These are phyloP conservation scores for Polygonum aviculare DNA, from an alignment of 148 eudicot species.

Conservation along the genomic window DNA sequence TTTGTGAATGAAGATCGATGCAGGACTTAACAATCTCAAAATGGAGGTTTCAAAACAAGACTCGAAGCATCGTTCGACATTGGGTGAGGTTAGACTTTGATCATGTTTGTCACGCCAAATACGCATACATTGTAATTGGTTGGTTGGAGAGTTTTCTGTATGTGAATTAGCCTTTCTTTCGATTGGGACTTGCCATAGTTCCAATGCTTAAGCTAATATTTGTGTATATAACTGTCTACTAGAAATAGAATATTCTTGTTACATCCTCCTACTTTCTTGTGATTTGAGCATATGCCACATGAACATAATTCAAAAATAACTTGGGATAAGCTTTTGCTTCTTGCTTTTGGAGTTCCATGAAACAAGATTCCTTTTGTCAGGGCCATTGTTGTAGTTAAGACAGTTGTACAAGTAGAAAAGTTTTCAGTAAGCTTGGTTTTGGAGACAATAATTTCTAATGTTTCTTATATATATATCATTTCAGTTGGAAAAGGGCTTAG, in stretches of 20 bases:
- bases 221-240: background rate
- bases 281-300: background rate
- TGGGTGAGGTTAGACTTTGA: constrained; percentile 63
- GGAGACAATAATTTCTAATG: background rate
- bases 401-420: background rate
- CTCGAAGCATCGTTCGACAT: constrained; percentile 89
- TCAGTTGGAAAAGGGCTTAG: constrained; percentile 97
- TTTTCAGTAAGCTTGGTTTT: background rate
- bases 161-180: background rate
- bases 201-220: background rate
- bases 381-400: background rate
- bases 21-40: constrained; percentile 63
- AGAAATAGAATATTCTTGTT: background rate
- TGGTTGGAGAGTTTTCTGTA: background rate
- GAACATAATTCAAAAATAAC: background rate
- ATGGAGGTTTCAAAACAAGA: constrained; percentile 90
- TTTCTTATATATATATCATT: background rate
- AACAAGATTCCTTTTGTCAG: background rate
- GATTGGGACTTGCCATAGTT: background rate
- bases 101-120: background rate
- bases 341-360: background rate
- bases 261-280: background rate
- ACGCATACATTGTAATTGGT: background rate
- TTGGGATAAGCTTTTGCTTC: background rate
- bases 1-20: constrained; percentile 60